Evolutionary conservation across 1,139 yeast species (phyloP), one percentile per base, ranked within the genome.

Genomic region (Yamadazyma triangularis): DNA sequence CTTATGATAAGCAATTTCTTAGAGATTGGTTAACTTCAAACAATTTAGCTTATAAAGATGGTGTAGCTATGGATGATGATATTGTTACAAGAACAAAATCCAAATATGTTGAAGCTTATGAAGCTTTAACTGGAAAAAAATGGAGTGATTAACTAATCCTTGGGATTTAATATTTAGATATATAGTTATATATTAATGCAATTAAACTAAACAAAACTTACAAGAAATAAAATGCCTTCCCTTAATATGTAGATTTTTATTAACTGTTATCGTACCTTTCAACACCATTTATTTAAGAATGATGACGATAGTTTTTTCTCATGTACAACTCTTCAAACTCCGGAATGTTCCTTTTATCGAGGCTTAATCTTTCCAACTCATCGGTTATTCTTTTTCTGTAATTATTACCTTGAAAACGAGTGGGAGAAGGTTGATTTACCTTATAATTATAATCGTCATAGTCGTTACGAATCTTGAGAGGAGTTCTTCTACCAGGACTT

Each of bases 1-100:
- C 95, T 27, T 89, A 86, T 53, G 99, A 91, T 60, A 91, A 91
- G 60, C 98, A 91, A 60, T 91, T 81, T 53, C 69, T 91, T 55
- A 80, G 99, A 62, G 89, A 93, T 59, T 91, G 98, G 98, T 73
- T 91, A 44, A 91, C 96, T 20, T 53, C 75, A 10, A 81, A 82
- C 49, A 76, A 73, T 9, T 66, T 88, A 41, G 79, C 79, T 43
- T 95, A 93, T 34, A 81, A 82, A 46, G 91, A 82, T 2, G 93
- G 88, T 24, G 96, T 88, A 23, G 56, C 83, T 8, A 85, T 91
- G 86, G 85, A 58, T 24, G 57, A 60, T 14, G 64, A 58, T 13
- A 75, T 87, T 47, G 89, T 79, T 13, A 49, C 47, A 4, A 70
- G 69, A 51, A 82, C 96, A 13, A 75, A 79, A 47, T 79, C 64